Percentiles rank a stretch among this genome's conserved stretches.
phyloP scores from a whole-genome alignment of 179 eudicot genomes.

The Nepenthes alata region DNA sequence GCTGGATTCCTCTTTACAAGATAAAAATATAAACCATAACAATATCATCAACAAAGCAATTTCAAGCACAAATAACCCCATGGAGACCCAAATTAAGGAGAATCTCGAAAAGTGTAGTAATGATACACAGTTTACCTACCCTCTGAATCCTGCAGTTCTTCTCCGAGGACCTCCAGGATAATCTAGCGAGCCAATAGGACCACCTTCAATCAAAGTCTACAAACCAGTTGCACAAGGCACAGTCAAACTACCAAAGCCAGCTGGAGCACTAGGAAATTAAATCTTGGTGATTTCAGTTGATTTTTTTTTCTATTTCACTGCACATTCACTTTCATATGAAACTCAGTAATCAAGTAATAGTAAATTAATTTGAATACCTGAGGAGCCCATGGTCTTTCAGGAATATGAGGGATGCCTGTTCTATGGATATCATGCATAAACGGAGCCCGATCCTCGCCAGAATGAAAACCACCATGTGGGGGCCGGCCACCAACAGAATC shows the following conservation, averaged over 20 bases:
- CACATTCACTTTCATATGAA: background rate
- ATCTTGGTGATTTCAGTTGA: background rate
- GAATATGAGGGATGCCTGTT: constrained; percentile 43
- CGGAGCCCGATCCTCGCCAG: constrained; percentile 55
- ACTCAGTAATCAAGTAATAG: background rate
- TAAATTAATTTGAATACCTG: constrained; percentile 35
- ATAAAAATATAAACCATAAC: constrained; percentile 1
- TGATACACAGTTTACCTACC: constrained; percentile 29
- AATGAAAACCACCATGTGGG: constrained; percentile 53
- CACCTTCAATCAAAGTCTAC: constrained; percentile 51
- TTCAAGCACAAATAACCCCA: background rate
- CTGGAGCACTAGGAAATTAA: background rate
- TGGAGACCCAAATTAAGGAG: background rate
- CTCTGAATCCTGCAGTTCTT: constrained; percentile 64
- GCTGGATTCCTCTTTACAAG: constrained; percentile 51
- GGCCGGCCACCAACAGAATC: constrained; percentile 51
- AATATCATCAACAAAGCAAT: constrained; percentile 9
- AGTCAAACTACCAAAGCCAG: constrained; percentile 5
- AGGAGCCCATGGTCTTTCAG: constrained; percentile 78
- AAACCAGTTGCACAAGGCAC: constrained; percentile 9
- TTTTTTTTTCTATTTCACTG: background rate
- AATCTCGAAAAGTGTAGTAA: background rate
- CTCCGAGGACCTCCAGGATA: constrained; percentile 56
- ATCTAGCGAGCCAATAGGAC: constrained; percentile 50
- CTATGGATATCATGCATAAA: constrained; percentile 61